Evolutionary conservation across 1,284 basidiomycete genomes (phyloP).

Genomic region (Apiotrichum mycotoxinovorans): DNA sequence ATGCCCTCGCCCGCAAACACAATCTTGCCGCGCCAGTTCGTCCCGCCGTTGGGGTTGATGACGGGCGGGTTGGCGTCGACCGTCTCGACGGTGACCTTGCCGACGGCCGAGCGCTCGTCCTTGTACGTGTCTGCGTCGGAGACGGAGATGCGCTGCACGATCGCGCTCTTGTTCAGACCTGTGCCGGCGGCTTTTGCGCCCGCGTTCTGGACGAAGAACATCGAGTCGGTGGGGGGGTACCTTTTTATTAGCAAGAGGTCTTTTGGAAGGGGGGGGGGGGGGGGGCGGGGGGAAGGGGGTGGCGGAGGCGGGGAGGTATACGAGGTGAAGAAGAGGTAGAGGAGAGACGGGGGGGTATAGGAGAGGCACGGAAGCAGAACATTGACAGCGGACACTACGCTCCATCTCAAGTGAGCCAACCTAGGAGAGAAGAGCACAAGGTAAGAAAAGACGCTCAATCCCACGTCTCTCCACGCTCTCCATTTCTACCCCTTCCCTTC

Average conservation of each 20-base stretch:
- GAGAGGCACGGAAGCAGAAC: too few relatives aligned
- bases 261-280: not conserved
- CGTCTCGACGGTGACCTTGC: conserved; percentile 54
- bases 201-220: conserved; percentile 57
- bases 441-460: too few relatives aligned
- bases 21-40: conserved; percentile 56
- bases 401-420: too few relatives aligned
- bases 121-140: conserved; percentile 34
- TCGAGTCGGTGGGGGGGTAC: conserved; percentile 58
- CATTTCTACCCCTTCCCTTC: conserved; percentile 4
- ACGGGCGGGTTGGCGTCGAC: conserved; percentile 55
- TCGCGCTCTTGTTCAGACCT: conserved; percentile 52
- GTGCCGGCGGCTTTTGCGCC: conserved; percentile 50
- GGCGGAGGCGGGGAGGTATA: too few relatives aligned
- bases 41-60: conserved; percentile 72
- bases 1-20: conserved; percentile 67
- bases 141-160: conserved; percentile 53
- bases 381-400: too few relatives aligned
- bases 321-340: too few relatives aligned
- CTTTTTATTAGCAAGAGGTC: conserved; percentile 8
- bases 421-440: too few relatives aligned
- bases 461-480: not conserved
- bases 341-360: too few relatives aligned
- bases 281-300: too few relatives aligned
- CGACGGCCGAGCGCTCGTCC: conserved; percentile 20